Evolutionary conservation across 805 yeast genomes (phyloP).

Genomic region (Clavispora santaluciae): DNA sequence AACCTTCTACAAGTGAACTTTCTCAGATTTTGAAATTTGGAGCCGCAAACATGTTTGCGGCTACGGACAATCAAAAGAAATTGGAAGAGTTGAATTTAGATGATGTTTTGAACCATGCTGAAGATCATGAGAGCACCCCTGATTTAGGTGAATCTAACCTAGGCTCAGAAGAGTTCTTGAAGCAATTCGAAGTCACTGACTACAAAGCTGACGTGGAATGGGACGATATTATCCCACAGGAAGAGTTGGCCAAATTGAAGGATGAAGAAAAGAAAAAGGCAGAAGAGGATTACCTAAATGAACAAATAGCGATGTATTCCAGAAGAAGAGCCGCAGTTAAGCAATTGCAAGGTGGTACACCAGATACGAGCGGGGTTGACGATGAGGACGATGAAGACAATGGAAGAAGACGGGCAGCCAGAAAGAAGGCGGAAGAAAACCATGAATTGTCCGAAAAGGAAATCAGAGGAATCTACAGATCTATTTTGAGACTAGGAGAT

Average conservation of each 20-base stretch:
- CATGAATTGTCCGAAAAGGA: conserved; percentile 77
- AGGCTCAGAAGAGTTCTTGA: conserved; percentile 96
- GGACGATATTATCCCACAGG: conserved; percentile 98
- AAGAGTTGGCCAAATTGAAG: conserved; percentile 80
- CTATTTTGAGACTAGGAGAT: conserved; percentile 79
- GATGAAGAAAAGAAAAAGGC: conserved; percentile 83
- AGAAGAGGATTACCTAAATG: conserved; percentile 82
- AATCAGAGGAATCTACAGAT: conserved; percentile 76
- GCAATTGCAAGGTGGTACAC: conserved; percentile 39
- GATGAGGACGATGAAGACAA: conserved; percentile 34
- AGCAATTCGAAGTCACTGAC: conserved; percentile 97
- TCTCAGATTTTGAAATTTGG: conserved; percentile 95
- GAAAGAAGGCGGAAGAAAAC: conserved; percentile 31
- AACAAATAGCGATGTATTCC: conserved; percentile 82
- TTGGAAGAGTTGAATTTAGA: conserved; percentile 92
- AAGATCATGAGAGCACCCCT: conserved; percentile 93
- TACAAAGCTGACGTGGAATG: conserved; percentile 97
- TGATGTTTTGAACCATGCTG: conserved; percentile 94
- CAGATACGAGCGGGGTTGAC: conserved; percentile 35
- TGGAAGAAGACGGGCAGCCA: conserved; percentile 18
- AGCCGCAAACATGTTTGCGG: conserved; percentile 97
- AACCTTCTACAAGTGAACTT: conserved; percentile 80
- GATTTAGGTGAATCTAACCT: conserved; percentile 95
- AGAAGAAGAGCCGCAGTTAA: conserved; percentile 74
- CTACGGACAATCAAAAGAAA: conserved; percentile 91